Conservation (phyloP, 805 yeast genomes). For the Saturnispora dispora region DNA sequence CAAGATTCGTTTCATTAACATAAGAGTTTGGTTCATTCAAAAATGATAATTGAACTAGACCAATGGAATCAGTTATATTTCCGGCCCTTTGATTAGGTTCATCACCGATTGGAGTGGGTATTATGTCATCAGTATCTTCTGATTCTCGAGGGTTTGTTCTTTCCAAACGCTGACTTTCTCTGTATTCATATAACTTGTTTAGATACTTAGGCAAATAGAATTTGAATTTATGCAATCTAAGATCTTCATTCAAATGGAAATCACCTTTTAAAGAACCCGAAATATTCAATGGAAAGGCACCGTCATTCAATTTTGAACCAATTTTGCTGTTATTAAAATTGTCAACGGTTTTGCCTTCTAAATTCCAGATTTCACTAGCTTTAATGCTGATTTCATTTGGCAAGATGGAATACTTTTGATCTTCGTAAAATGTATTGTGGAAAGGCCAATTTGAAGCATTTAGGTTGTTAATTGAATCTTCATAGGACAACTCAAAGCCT, state of each 20-base stretch:
- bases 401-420: conserved; percentile 45
- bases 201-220: conserved; percentile 27
- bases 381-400: conserved; percentile 46
- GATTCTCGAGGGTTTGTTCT: conserved; percentile 7
- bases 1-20: conserved; percentile 11
- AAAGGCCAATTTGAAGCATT: conserved; percentile 51
- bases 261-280: conserved; percentile 40
- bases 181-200: conserved; percentile 17
- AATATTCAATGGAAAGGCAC: conserved; percentile 31
- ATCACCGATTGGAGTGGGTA: conserved; percentile 2
- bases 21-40: not conserved
- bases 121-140: conserved; percentile 1
- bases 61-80: conserved; percentile 22
- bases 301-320: conserved; percentile 23
- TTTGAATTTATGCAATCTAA: conserved; percentile 10
- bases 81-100: conserved; percentile 15
- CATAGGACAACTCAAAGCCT: conserved; percentile 60
- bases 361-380: conserved; percentile 48
- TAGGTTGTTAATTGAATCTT: conserved; percentile 41
- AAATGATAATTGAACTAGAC: conserved; percentile 16
- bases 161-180: conserved; percentile 8
- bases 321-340: not conserved
- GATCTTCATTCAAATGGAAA: conserved; percentile 19
- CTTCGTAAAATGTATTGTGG: conserved; percentile 36
- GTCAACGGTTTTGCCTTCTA: conserved; percentile 19